Base-by-base conservation (phyloP, 306 rosid species). In the Corylus heterophylla region DNA sequence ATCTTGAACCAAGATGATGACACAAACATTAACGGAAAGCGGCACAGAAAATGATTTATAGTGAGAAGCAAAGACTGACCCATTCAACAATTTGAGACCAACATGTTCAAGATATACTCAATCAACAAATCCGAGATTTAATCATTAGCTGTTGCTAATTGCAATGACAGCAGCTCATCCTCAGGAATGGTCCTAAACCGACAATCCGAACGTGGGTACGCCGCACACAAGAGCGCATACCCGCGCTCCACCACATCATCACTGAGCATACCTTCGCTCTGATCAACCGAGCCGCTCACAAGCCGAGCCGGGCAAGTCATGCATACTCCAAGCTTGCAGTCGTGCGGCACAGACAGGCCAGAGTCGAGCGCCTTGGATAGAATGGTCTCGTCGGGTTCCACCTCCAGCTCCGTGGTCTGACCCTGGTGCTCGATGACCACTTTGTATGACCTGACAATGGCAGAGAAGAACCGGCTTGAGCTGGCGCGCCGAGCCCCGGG, bases 231-330 rank as follows among this genome's bases (percentile, higher is more conserved):
- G 52, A 95, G 87, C 0, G 98, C 88, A 70, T 87, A 95, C 1
- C 99, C 99, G 7, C 93, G 87, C 63, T 91, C 98, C 75, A 93
- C 89, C n/a, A 96, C 98, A 80, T 93, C 99, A 48, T 96, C 99
- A 42, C 99, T 96, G 22, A 96, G 96, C 99, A 96, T 96, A 12
- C 99, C 99, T 35, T 91, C 98, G 50, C 94, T 96, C 84, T 96
- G 99, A 74, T 96, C 98, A 14, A 96, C 98, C 14, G 84, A 50
- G 73, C 99, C 99, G 13, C 83, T 84, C 14, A 93, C 7, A 17
- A 96, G 98, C 74, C 76, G 87, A 67, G 99, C 99, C 8, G 99
- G 99, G 86, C 99, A 96, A 54, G 99, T 96, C 99, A 96, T 96
- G 86, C 99, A 96, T 2, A 93, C 99, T 0, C 99, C 99, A 31